phyloP scores from a whole-genome alignment of 208 protist species.

The Crithidia fasciculata region DNA sequence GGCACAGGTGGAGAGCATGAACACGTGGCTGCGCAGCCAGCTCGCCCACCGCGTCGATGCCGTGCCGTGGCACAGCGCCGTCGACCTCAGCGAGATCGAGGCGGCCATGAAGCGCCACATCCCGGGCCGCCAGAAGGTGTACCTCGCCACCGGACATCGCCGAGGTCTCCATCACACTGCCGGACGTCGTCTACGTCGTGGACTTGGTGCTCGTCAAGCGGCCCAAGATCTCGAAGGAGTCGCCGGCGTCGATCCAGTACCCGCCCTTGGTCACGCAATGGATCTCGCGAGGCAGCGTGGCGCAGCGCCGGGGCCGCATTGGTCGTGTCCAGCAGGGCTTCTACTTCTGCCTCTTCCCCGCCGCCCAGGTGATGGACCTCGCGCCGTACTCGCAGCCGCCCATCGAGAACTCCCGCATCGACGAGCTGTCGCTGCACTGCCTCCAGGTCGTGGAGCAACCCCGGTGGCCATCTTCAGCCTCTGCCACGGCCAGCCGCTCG shows the following conservation, averaged over 20 bases:
- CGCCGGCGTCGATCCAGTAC: slow-evolving; percentile 72
- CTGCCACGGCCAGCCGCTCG: slow-evolving; percentile 70
- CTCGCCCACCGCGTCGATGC: slow-evolving; percentile 69
- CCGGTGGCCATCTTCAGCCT: slow-evolving; percentile 79
- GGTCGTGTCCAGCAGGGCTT: slow-evolving; percentile 88
- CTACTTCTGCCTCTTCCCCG: slow-evolving; percentile 76
- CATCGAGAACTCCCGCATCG: slow-evolving; percentile 62
- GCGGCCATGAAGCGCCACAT: slow-evolving; percentile 85
- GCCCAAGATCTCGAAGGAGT: slow-evolving; percentile 68
- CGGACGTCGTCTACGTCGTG: slow-evolving; percentile 96
- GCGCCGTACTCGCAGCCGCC: slow-evolving; percentile 40
- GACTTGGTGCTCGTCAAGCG: slow-evolving; percentile 92
- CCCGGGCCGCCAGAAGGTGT: slow-evolving; percentile 88
- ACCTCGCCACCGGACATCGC: slow-evolving; percentile 97
- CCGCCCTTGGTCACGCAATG: slow-evolving; percentile 84
- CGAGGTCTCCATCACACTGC: slow-evolving; percentile 96
- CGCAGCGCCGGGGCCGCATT: slow-evolving; percentile 83
- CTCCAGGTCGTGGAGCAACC: slow-evolving; percentile 70
- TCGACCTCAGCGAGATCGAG: slow-evolving; percentile 90
- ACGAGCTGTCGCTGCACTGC: slow-evolving; percentile 80
- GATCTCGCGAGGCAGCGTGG: slow-evolving; percentile 67
- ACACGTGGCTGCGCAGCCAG: slow-evolving; percentile 54
- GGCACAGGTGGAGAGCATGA: slow-evolving; percentile 67
- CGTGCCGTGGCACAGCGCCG: slow-evolving; percentile 84
- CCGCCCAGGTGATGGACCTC: slow-evolving; percentile 50